These are phyloP conservation scores for Scheffersomyces stambukii DNA, from an alignment of 1,139 yeast species.

Conservation along the genomic window DNA sequence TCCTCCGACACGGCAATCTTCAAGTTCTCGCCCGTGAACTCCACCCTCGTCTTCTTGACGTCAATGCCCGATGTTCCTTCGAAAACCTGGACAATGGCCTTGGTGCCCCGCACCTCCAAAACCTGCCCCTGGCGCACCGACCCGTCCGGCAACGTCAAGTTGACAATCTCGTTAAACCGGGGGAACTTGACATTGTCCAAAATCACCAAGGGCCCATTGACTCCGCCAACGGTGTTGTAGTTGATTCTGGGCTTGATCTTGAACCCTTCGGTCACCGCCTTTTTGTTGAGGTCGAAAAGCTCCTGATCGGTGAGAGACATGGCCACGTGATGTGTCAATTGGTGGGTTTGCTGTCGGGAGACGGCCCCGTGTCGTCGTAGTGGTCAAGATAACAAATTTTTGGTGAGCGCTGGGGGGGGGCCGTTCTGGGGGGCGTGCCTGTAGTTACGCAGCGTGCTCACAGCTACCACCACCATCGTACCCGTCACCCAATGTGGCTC, in stretches of 20 bases:
- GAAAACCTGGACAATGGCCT: slow-evolving; percentile 97
- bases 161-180: slow-evolving; percentile 92
- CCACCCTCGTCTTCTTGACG: slow-evolving; percentile 94
- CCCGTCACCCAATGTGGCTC: slow-evolving; percentile 25
- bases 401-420: no score
- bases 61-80: slow-evolving; percentile 98
- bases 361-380: not conserved
- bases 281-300: slow-evolving; percentile 75
- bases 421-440: no score
- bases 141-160: slow-evolving; percentile 94
- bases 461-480: no score
- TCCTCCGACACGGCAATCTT: slow-evolving; percentile 96
- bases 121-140: slow-evolving; percentile 94
- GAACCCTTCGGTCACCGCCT: slow-evolving; percentile 89
- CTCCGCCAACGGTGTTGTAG: slow-evolving; percentile 96
- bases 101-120: slow-evolving; percentile 92
- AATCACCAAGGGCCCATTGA: slow-evolving; percentile 96
- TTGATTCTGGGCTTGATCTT: slow-evolving; percentile 84
- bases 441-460: slow-evolving; percentile 5
- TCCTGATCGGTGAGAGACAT: slow-evolving; percentile 50
- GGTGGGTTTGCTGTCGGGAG: not conserved
- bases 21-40: slow-evolving; percentile 92
- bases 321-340: slow-evolving; percentile 2
- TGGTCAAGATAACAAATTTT: no score
- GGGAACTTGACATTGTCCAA: slow-evolving; percentile 96